These are phyloP conservation scores for Eragrostis curvula DNA, from an alignment of 176 grass and related monocot species.

Conservation along the genomic window DNA sequence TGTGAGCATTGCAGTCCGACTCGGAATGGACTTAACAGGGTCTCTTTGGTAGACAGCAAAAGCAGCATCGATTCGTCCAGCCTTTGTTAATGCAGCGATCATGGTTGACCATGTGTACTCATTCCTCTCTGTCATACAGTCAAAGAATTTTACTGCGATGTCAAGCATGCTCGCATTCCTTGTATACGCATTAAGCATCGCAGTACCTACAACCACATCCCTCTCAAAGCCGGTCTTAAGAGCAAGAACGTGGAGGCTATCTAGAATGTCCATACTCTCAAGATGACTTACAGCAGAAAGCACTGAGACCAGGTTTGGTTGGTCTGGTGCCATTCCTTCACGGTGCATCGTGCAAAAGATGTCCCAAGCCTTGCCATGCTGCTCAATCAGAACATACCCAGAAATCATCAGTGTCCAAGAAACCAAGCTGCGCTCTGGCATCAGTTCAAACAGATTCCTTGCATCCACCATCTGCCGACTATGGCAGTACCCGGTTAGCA, in stretches of 20 bases:
- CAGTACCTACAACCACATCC: conserved; percentile 63
- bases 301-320: conserved; percentile 51
- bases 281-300: conserved; percentile 54
- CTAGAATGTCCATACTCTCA: conserved; percentile 38
- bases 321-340: conserved; percentile 54
- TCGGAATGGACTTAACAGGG: conserved; percentile 54
- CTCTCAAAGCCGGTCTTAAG: conserved; percentile 63
- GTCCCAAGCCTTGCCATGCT: conserved; percentile 54
- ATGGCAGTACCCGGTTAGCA: conserved; percentile 77
- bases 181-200: conserved; percentile 64
- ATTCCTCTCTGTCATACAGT: conserved; percentile 60
- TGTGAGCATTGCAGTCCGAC: conserved; percentile 66
- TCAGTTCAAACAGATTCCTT: conserved; percentile 46
- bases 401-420: conserved; percentile 74
- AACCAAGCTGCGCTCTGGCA: conserved; percentile 54
- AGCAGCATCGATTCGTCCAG: conserved; percentile 57
- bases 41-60: conserved; percentile 57
- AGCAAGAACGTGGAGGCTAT: conserved; percentile 46
- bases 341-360: conserved; percentile 54
- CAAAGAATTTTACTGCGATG: conserved; percentile 60
- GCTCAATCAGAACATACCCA: conserved; percentile 65
- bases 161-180: conserved; percentile 46
- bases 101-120: conserved; percentile 81
- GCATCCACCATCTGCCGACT: conserved; percentile 55
- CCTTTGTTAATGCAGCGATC: conserved; percentile 52